Conservation (phyloP, 371 early-diverging fungal genomes). For the Mucor irregularis region DNA sequence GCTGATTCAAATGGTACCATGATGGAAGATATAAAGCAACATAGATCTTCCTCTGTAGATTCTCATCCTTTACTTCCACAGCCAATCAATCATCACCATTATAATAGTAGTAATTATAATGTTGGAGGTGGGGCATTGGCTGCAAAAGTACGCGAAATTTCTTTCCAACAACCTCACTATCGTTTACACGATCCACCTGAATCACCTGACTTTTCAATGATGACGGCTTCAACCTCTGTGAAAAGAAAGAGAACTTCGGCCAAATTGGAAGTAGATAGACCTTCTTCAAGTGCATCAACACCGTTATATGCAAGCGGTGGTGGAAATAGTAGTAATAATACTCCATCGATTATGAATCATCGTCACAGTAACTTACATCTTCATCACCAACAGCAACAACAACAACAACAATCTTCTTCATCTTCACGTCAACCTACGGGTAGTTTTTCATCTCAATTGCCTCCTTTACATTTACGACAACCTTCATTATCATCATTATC, state of each 20-base stretch:
- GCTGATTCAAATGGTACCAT: conserved; percentile 38
- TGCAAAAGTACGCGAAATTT: conserved; percentile 41
- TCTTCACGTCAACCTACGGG: conserved; percentile 5
- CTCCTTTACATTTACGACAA: conserved; percentile 18
- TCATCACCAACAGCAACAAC: conserved; percentile 15
- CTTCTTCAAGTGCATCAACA: conserved; percentile 39
- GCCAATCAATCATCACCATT: conserved; percentile 17
- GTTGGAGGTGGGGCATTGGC: conserved; percentile 32
- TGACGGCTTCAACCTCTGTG: conserved; percentile 34
- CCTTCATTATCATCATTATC: conserved; percentile 11
- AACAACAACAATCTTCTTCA: not conserved
- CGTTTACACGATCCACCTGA: conserved; percentile 5
- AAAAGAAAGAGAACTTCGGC: conserved; percentile 32
- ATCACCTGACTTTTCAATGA: conserved; percentile 30
- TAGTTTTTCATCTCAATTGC: conserved; percentile 22
- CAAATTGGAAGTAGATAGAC: conserved; percentile 1
- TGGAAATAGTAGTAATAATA: not conserved
- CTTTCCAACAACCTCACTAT: conserved; percentile 9
- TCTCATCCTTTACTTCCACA: conserved; percentile 7
- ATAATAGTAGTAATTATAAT: not conserved
- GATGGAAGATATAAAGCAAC: conserved; percentile 4
- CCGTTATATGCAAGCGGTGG: conserved; percentile 34
- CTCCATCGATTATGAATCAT: conserved; percentile 10
- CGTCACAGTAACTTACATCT: conserved; percentile 17
- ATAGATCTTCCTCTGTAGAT: not conserved